A percentile compares a stretch with the other conserved stretches of the same genome.
These are phyloP conservation scores for Aspergillus udagawae DNA, from an alignment of 2,329 filamentous ascomycete genomes.

Conservation along the genomic window DNA sequence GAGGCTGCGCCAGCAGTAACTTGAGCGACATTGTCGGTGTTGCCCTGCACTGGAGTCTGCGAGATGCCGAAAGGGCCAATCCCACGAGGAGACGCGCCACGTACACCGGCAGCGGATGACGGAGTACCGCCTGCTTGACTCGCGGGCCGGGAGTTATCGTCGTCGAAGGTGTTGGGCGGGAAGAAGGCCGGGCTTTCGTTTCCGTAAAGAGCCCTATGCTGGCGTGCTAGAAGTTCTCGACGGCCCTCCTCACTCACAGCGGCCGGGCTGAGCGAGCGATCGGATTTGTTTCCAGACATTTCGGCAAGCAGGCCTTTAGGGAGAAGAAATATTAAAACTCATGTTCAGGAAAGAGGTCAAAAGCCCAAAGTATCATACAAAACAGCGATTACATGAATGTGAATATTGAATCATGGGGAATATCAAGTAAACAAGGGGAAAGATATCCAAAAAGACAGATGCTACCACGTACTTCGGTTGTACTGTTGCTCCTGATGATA, in stretches of 20 bases:
- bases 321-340: conserved; percentile 40
- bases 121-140: conserved; percentile 61
- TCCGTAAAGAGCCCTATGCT: conserved; percentile 90
- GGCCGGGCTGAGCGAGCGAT: conserved; percentile 78
- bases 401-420: conserved; percentile 35
- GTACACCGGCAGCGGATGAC: conserved; percentile 57
- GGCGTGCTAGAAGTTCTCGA: conserved; percentile 90
- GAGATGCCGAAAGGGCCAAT: conserved; percentile 64
- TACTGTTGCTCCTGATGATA: conserved; percentile 99
- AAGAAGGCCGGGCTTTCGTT: conserved; percentile 64
- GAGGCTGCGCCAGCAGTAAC: conserved; percentile 35
- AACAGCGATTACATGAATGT: conserved; percentile 40
- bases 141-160: conserved; percentile 64
- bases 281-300: conserved; percentile 71
- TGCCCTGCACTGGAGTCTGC: conserved; percentile 46
- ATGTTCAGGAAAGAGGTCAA: conserved; percentile 32
- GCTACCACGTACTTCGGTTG: conserved; percentile 78
- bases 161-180: conserved; percentile 62
- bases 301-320: conserved; percentile 61
- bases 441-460: conserved; percentile 26
- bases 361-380: conserved; percentile 42
- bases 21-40: conserved; percentile 51
- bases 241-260: conserved; percentile 94
- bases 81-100: conserved; percentile 74
- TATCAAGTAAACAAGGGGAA: conserved; percentile 29